A percentile compares a stretch with the other conserved stretches of the same genome.
phyloP scores from a whole-genome alignment of 2,329 filamentous ascomycete species.

The Decorospora gaudefroyi region DNA sequence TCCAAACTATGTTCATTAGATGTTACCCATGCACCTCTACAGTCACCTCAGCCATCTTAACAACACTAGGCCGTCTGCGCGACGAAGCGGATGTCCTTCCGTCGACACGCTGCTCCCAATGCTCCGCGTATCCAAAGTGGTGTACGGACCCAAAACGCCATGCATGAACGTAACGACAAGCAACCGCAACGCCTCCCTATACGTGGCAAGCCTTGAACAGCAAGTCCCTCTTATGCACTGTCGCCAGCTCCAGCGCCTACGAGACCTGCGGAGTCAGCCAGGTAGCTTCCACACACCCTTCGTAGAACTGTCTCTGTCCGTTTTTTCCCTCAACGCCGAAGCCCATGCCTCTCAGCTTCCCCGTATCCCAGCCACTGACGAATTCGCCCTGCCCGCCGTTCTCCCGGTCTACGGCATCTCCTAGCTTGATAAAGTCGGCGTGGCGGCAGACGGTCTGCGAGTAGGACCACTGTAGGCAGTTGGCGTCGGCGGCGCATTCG shows the following conservation, averaged over 20 bases:
- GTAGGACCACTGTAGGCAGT: constrained; percentile 46
- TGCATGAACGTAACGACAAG: constrained; percentile 26
- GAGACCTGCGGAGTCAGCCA: constrained; percentile 46
- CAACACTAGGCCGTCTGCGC: neutral
- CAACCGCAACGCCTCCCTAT: constrained; percentile 34
- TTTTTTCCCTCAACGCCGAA: constrained; percentile 43
- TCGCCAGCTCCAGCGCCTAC: constrained; percentile 11
- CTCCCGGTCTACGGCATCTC: constrained; percentile 41
- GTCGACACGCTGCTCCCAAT: constrained; percentile 6
- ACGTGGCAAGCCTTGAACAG: constrained; percentile 13
- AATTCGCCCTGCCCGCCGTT: constrained; percentile 45
- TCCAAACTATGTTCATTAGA: constrained; percentile 11
- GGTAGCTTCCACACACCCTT: constrained; percentile 45
- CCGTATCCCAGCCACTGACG: constrained; percentile 47
- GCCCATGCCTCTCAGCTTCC: constrained; percentile 43
- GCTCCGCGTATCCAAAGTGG: constrained; percentile 15
- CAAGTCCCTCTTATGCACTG: constrained; percentile 7
- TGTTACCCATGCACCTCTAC: constrained; percentile 2
- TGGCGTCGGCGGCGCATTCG: constrained; percentile 41
- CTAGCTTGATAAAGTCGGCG: constrained; percentile 44
- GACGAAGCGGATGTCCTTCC: neutral
- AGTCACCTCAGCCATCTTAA: constrained; percentile 2
- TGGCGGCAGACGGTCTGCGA: constrained; percentile 47
- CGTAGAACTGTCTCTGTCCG: constrained; percentile 37
- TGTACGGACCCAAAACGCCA: constrained; percentile 33